Conservation (phyloP, 2,329 filamentous ascomycete genomes). For the Dactylellina parvicollis region DNA sequence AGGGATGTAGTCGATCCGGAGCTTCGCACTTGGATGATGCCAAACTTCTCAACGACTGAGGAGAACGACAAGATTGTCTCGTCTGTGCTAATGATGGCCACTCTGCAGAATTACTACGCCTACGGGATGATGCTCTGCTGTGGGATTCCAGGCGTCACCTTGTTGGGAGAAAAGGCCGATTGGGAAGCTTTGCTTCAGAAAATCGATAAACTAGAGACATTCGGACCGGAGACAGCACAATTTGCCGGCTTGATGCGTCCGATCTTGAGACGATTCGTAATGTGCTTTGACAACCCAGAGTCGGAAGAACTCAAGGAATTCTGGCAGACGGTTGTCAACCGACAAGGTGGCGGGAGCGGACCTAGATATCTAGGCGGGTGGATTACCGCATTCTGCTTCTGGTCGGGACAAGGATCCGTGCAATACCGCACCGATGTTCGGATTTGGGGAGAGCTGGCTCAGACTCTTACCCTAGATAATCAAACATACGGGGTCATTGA, state of each 20-base stretch:
- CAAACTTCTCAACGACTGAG: conserved; percentile 66
- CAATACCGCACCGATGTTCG: conserved; percentile 40
- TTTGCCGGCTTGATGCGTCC: conserved; percentile 63
- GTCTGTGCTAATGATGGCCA: conserved; percentile 66
- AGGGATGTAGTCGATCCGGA: conserved; percentile 62
- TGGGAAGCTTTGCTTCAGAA: conserved; percentile 63
- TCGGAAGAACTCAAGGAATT: conserved; percentile 61
- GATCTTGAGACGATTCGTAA: conserved; percentile 64
- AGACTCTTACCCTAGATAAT: conserved; percentile 55
- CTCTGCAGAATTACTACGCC: conserved; percentile 66
- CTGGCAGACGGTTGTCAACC: conserved; percentile 62
- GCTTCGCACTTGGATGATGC: conserved; percentile 66
- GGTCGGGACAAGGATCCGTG: conserved; percentile 61
- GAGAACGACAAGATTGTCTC: conserved; percentile 63
- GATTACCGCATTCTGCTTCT: conserved; percentile 66
- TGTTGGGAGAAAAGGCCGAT: conserved; percentile 65
- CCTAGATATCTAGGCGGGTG: conserved; percentile 63
- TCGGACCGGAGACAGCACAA: conserved; percentile 63
- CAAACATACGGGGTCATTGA: conserved; percentile 57
- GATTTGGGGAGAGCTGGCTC: neutral
- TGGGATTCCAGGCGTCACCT: conserved; percentile 67
- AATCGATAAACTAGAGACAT: conserved; percentile 63
- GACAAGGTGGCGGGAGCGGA: conserved; percentile 60
- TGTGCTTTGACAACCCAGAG: conserved; percentile 62
- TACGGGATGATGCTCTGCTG: conserved; percentile 61